These are phyloP conservation scores for Aspergillus steynii DNA, from an alignment of 495 filamentous ascomycete species.

Conservation along the genomic window DNA sequence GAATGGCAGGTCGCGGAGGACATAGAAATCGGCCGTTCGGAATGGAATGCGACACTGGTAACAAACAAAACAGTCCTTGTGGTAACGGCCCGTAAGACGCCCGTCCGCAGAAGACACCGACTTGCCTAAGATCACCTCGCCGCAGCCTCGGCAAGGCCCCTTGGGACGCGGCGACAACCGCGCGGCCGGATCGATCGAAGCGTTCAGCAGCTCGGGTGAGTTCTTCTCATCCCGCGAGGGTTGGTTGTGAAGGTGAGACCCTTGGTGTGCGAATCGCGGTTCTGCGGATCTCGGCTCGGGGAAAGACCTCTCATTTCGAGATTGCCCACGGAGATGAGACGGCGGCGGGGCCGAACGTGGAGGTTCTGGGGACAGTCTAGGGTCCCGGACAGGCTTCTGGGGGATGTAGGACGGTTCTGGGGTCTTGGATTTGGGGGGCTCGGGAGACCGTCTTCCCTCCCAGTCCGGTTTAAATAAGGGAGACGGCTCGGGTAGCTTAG, in stretches of 20 bases:
- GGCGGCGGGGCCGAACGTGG: background rate
- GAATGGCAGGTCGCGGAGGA: constrained; percentile 80
- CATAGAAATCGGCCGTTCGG: constrained; percentile 88
- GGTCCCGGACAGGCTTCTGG: background rate
- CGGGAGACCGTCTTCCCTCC: background rate
- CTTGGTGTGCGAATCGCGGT: background rate
- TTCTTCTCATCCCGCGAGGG: background rate
- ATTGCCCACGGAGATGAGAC: background rate
- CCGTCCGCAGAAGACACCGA: constrained; percentile 93
- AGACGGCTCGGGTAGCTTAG: background rate
- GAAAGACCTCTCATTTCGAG: background rate
- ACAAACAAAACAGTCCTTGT: constrained; percentile 93
- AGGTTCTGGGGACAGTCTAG: background rate
- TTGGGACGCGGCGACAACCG: constrained; percentile 48
- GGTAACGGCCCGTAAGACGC: constrained; percentile 88
- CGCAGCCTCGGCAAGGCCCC: constrained; percentile 82
- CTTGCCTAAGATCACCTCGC: constrained; percentile 77
- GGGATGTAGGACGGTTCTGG: background rate
- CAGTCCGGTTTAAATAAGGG: background rate
- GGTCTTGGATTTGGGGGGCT: background rate
- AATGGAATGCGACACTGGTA: constrained; percentile 80
- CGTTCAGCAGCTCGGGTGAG: background rate
- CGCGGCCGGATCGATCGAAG: constrained; percentile 3
- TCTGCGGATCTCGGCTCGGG: background rate
- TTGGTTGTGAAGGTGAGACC: background rate